These are phyloP conservation scores for Talaromyces atroroseus DNA, from an alignment of 2,329 filamentous ascomycete species.

Conservation along the genomic window DNA sequence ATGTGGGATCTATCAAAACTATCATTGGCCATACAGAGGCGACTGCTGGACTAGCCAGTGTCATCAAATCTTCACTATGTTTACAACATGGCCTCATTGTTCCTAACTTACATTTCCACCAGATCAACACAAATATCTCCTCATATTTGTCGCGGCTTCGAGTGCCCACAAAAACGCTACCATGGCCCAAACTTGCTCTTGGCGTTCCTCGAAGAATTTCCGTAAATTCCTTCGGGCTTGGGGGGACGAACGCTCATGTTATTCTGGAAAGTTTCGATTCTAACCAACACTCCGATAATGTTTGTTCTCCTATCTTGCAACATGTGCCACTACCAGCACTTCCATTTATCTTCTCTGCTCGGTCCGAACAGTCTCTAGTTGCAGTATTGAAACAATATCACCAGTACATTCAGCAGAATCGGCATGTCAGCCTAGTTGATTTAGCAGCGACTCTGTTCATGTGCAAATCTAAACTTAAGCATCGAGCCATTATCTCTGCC, in stretches of 20 bases:
- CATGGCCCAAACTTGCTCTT: conserved; percentile 30
- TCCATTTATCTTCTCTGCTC: neutral
- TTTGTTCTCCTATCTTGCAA: neutral
- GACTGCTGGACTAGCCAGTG: conserved; percentile 20
- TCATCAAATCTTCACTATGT: conserved; percentile 27
- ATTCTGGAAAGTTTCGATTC: conserved; percentile 22
- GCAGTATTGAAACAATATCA: neutral
- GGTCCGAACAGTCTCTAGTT: neutral
- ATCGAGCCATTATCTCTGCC: neutral
- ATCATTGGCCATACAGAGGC: conserved; percentile 31
- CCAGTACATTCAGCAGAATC: neutral
- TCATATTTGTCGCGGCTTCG: conserved; percentile 21
- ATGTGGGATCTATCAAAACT: conserved; percentile 28
- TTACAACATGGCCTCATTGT: conserved; percentile 30
- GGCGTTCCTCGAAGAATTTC: conserved; percentile 17
- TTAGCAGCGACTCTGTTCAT: conserved; percentile 10
- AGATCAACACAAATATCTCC: conserved; percentile 21
- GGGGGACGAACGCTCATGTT: conserved; percentile 30
- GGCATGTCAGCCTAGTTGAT: neutral
- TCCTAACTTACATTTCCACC: conserved; percentile 22
- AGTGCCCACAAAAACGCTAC: conserved; percentile 16
- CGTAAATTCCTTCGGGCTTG: conserved; percentile 43
- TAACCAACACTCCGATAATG: conserved; percentile 20
- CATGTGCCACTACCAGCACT: neutral
- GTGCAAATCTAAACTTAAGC: neutral